phyloP scores from a whole-genome alignment of 768 basidiomycete genomes.

The Rhizopogon rudus region DNA sequence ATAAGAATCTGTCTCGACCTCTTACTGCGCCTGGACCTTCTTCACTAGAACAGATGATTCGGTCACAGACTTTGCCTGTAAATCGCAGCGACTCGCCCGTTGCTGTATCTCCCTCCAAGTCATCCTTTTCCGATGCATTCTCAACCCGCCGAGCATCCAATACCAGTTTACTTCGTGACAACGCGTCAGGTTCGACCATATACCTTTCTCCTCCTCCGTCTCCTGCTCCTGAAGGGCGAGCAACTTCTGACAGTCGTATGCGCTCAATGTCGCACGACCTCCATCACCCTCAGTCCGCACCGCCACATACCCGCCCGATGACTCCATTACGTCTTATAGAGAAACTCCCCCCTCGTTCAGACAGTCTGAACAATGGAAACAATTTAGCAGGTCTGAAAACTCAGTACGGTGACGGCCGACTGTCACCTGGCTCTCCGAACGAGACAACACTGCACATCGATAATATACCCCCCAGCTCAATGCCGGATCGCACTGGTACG shows the following conservation, averaged over 20 bases:
- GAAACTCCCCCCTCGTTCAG: conserved; percentile 27
- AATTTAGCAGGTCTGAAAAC: background rate
- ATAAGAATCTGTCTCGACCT: conserved; percentile 4
- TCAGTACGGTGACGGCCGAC: conserved; percentile 6
- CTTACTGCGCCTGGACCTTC: conserved; percentile 10
- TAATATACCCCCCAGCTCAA: conserved; percentile 11
- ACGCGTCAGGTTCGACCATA: conserved; percentile 20
- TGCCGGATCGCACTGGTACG: conserved; percentile 18
- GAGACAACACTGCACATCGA: conserved; percentile 13
- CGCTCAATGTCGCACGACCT: conserved; percentile 31
- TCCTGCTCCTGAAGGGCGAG: conserved; percentile 28
- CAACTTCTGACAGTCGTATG: conserved; percentile 36
- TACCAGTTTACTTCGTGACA: conserved; percentile 21
- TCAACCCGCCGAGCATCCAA: conserved; percentile 18
- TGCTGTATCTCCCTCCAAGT: conserved; percentile 13
- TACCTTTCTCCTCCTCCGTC: conserved; percentile 37
- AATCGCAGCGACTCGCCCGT: conserved; percentile 20
- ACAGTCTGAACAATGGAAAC: conserved; percentile 19
- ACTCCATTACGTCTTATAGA: conserved; percentile 23
- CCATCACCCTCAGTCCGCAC: conserved; percentile 3
- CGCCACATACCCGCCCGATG: background rate
- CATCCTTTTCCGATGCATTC: conserved; percentile 9
- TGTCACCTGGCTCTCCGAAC: conserved; percentile 6
- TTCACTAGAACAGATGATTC: conserved; percentile 21
- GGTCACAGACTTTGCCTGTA: conserved; percentile 24